A percentile compares a stretch with the other conserved stretches of the same genome.
phyloP scores from a whole-genome alignment of 768 basidiomycete genomes.

The Kwoniella shandongensis region DNA sequence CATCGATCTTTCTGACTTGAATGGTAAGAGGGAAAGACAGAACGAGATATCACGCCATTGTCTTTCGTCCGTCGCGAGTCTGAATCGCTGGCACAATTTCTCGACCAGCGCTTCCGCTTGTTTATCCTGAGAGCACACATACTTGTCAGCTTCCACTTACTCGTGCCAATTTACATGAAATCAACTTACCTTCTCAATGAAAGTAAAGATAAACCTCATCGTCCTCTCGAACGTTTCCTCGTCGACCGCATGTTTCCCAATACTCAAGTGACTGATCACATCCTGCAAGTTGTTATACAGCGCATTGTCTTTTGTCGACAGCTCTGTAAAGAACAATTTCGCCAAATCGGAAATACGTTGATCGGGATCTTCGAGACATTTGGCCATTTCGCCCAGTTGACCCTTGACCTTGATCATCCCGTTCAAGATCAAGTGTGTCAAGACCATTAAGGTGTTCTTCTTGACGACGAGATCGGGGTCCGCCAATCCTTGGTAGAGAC shows the following conservation, averaged over 20 bases:
- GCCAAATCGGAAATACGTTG: slow-evolving; percentile 85
- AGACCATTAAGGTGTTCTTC: slow-evolving; percentile 99
- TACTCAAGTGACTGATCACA: slow-evolving; percentile 91
- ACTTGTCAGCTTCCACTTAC: background rate
- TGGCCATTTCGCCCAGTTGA: slow-evolving; percentile 99
- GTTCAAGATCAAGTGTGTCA: slow-evolving; percentile 93
- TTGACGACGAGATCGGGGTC: slow-evolving; percentile 86
- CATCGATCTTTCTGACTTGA: slow-evolving; percentile 93
- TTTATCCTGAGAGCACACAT: slow-evolving; percentile 70
- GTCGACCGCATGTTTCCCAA: slow-evolving; percentile 85
- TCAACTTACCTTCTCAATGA: slow-evolving; percentile 90
- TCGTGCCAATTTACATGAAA: too few relatives aligned
- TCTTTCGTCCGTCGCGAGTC: slow-evolving; percentile 77
- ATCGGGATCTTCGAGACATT: slow-evolving; percentile 91
- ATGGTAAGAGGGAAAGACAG: slow-evolving; percentile 89
- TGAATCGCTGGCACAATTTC: slow-evolving; percentile 95
- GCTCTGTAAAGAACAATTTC: slow-evolving; percentile 95
- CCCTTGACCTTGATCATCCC: slow-evolving; percentile 99
- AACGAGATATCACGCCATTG: slow-evolving; percentile 98
- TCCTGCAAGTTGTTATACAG: slow-evolving; percentile 99
- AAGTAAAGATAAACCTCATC: slow-evolving; percentile 91
- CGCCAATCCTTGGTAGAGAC: slow-evolving; percentile 88
- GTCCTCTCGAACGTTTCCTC: slow-evolving; percentile 90
- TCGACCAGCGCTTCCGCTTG: slow-evolving; percentile 97
- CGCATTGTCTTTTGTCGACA: slow-evolving; percentile 96